These are phyloP conservation scores for Phytophthora constricta DNA, from an alignment of 352 stramenopile species.

Conservation along the genomic window DNA sequence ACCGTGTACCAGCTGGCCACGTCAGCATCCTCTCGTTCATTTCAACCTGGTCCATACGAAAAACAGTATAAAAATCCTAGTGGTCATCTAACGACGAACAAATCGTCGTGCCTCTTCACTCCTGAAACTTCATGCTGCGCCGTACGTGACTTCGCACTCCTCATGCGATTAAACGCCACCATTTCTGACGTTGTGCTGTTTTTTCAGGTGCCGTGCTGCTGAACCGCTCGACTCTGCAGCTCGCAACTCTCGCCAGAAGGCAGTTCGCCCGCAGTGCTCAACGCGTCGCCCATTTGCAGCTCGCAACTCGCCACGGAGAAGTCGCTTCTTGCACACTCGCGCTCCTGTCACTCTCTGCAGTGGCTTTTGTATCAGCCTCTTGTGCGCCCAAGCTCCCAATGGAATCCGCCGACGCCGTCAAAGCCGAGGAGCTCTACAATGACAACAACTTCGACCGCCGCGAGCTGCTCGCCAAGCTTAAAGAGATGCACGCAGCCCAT, in stretches of 20 bases:
- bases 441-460: conserved; percentile 75
- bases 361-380: conserved; percentile 26
- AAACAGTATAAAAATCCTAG: not conserved
- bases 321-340: conserved; percentile 9
- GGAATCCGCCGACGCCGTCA: conserved; percentile 68
- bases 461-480: conserved; percentile 68
- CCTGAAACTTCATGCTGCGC: conserved; percentile 31
- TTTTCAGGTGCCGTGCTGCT: conserved; percentile 29
- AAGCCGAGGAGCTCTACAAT: conserved; percentile 85
- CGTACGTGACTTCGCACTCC: conserved; percentile 19
- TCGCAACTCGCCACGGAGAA: not conserved
- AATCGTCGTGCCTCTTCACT: too few species aligned
- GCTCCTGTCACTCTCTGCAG: conserved; percentile 31
- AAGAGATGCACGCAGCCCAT: conserved; percentile 60
- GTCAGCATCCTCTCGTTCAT: conserved; percentile 28
- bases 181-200: too few species aligned
- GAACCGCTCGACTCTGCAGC: conserved; percentile 23
- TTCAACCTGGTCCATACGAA: not conserved
- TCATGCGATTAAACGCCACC: not conserved
- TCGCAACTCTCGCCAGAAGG: conserved; percentile 9
- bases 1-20: too few species aligned
- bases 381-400: conserved; percentile 38
- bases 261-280: conserved; percentile 4
- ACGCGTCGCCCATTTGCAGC: conserved; percentile 15
- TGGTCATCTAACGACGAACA: too few species aligned